phyloP scores from a whole-genome alignment of 1,284 basidiomycete genomes.

The Pterulicium gracile region DNA sequence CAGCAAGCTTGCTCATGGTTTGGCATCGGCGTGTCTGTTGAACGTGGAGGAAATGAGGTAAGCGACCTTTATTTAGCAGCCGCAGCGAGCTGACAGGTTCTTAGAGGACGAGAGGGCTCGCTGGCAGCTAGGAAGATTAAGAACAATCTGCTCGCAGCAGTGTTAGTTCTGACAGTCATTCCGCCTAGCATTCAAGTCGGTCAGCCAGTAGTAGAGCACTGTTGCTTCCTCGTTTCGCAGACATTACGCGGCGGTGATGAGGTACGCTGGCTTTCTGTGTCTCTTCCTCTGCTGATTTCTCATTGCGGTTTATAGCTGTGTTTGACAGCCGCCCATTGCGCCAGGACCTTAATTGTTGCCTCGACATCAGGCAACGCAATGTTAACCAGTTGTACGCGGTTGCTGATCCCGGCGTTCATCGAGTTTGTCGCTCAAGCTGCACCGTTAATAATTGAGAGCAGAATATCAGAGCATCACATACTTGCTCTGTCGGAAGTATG shows the following conservation, averaged over 20 bases:
- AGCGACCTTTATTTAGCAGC: slow-evolving; percentile 15
- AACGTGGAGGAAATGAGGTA: slow-evolving; percentile 91
- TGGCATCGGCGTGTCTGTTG: slow-evolving; percentile 76
- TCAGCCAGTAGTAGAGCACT: slow-evolving; percentile 72
- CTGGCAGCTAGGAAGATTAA: slow-evolving; percentile 80
- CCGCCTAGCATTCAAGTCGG: slow-evolving; percentile 63
- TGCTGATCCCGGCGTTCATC: slow-evolving; percentile 74
- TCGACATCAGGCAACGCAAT: slow-evolving; percentile 49
- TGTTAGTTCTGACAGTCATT: slow-evolving; percentile 77
- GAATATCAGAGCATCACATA: slow-evolving; percentile 41
- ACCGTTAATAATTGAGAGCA: slow-evolving; percentile 41
- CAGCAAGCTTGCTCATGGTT: slow-evolving; percentile 66
- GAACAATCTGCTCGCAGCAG: slow-evolving; percentile 82
- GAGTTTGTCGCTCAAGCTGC: slow-evolving; percentile 67
- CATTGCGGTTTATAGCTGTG: slow-evolving; percentile 40
- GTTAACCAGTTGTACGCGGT: slow-evolving; percentile 63
- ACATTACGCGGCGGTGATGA: slow-evolving; percentile 61
- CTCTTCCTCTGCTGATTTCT: not conserved
- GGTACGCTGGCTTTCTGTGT: slow-evolving; percentile 27
- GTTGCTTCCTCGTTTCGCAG: slow-evolving; percentile 77
- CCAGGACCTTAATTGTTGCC: slow-evolving; percentile 69
- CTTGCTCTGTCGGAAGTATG: slow-evolving; percentile 68
- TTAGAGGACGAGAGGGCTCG: slow-evolving; percentile 68
- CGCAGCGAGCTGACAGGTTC: slow-evolving; percentile 6
- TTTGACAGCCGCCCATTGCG: slow-evolving; percentile 83